Percentiles rank a stretch among this genome's conserved stretches.
Conservation (phyloP, 2,329 filamentous ascomycete species). For the Sporothrix inflata region DNA sequence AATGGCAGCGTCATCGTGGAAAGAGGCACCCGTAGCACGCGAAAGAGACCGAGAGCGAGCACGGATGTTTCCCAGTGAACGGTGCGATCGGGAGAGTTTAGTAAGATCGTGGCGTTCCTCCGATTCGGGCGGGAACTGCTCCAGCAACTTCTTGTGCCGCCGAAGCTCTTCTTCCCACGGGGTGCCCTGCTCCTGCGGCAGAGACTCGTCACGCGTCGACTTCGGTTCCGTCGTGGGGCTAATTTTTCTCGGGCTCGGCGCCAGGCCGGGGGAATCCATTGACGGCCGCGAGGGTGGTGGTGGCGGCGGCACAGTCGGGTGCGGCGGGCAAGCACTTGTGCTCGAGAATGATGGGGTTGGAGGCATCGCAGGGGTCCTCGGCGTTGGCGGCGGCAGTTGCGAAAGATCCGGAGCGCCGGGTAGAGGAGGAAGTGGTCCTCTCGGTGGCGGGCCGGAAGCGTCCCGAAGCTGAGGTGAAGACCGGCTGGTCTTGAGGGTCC, state of each 20-base stretch:
- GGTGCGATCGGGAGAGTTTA: conserved; percentile 26
- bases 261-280: background rate
- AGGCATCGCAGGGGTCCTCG: background rate
- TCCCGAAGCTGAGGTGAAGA: conserved; percentile 33
- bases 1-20: conserved; percentile 3
- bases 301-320: conserved; percentile 14
- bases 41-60: conserved; percentile 28
- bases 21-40: conserved; percentile 8
- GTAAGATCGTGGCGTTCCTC: conserved; percentile 20
- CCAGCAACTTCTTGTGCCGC: conserved; percentile 30
- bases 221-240: background rate
- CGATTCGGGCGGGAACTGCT: conserved; percentile 26
- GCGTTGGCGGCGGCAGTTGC: conserved; percentile 18
- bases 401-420: conserved; percentile 24
- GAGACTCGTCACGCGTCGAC: background rate
- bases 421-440: conserved; percentile 30
- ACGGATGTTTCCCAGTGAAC: conserved; percentile 33
- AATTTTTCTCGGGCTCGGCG: background rate
- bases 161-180: conserved; percentile 29
- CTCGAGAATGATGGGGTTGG: background rate
- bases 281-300: conserved; percentile 16
- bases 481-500: conserved; percentile 29
- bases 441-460: conserved; percentile 20
- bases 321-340: background rate
- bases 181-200: background rate